phyloP scores from a whole-genome alignment of 306 rosid genomes.

The Boehmeria nivea region DNA sequence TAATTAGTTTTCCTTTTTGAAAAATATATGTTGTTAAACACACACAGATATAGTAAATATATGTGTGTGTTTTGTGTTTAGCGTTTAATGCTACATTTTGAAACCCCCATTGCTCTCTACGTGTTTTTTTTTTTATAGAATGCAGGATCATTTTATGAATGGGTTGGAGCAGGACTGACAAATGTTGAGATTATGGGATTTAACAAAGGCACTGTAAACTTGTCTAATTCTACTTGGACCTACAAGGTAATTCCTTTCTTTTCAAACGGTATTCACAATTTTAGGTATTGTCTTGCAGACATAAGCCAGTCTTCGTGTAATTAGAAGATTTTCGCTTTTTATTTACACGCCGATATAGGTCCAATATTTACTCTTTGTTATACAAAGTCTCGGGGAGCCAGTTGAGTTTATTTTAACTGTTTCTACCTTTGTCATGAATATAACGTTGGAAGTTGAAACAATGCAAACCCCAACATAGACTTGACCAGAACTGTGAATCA shows the following conservation, averaged over 20 bases:
- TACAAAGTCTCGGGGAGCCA: background rate
- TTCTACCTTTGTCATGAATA: no score
- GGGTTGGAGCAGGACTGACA: constrained; percentile 75
- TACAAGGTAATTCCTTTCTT: constrained; percentile 57
- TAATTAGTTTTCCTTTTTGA: no score
- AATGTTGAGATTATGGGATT: constrained; percentile 64
- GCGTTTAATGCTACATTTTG: constrained; percentile 12
- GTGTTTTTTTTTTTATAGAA: constrained; percentile 42
- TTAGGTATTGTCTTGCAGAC: no score
- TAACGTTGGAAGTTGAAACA: no score
- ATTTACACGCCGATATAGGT: background rate
- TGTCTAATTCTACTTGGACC: constrained; percentile 71
- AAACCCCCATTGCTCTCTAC: constrained; percentile 13
- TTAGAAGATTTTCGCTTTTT: background rate
- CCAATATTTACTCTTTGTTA: background rate
- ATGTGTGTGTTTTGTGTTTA: background rate
- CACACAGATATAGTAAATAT: no score
- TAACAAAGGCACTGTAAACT: constrained; percentile 57
- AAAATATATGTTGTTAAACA: no score
- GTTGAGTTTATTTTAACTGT: no score
- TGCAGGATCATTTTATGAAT: constrained; percentile 86
- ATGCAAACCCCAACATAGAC: no score
- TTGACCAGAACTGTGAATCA: no score
- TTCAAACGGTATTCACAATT: background rate
- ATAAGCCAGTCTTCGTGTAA: no score